These are phyloP conservation scores for Pythium brassicae DNA, from an alignment of 352 stramenopile species.

Conservation along the genomic window DNA sequence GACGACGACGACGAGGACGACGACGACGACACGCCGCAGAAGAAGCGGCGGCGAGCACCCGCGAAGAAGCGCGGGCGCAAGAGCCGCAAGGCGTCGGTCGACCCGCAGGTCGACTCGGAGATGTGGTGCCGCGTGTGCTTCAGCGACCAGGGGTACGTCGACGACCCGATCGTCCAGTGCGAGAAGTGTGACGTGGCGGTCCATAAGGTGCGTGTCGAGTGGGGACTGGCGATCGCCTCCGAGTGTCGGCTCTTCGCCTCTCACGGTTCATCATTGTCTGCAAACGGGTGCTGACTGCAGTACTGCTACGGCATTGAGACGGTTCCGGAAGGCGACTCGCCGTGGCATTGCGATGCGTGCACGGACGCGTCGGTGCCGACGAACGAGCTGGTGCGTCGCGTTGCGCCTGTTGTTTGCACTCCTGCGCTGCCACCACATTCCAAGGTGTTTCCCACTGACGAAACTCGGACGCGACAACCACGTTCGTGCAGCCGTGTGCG, in stretches of 20 bases:
- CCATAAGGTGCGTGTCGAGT: conserved; percentile 61
- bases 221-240: neutral
- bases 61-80: conserved; percentile 28
- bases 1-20: conserved; percentile 21
- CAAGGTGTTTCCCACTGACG: too few relatives aligned
- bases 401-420: neutral
- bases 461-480: too few relatives aligned
- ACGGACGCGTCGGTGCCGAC: conserved; percentile 30
- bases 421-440: too few relatives aligned
- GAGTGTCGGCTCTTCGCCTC: neutral
- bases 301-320: conserved; percentile 86
- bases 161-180: conserved; percentile 87
- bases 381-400: conserved; percentile 38
- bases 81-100: conserved; percentile 28
- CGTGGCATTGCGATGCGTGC: conserved; percentile 86
- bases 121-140: conserved; percentile 90
- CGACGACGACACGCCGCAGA: conserved; percentile 25
- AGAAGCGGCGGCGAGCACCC: conserved; percentile 15
- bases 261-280: neutral
- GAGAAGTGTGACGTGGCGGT: conserved; percentile 81
- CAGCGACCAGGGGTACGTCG: conserved; percentile 81
- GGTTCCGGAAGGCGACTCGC: conserved; percentile 74
- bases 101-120: conserved; percentile 70
- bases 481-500: conserved; percentile 74
- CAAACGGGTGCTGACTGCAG: conserved; percentile 18